Base-by-base conservation (phyloP, 1,284 basidiomycete genomes). In the Ganoderma lingzhi region DNA sequence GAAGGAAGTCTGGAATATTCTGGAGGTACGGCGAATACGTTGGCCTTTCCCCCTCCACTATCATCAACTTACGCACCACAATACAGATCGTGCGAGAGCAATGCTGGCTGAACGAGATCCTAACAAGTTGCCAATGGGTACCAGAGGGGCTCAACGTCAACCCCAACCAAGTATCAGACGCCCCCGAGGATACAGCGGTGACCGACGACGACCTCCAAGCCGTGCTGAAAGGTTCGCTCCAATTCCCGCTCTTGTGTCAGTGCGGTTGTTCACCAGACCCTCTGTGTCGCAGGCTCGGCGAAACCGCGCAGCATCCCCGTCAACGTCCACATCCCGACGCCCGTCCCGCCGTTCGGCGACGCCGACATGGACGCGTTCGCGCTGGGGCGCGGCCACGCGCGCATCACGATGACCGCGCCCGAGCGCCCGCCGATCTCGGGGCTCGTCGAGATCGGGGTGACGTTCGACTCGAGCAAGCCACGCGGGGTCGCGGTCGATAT, bases 51-150 rank as follows among this genome's bases (percentile, higher is more conserved):
- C 35, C 35, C 8, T 30, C 14, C 12, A 15, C 10, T 8, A 41
- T 39, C 30, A 28, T 39, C 51, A 23, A n/a, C 48, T n/a, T n/a
- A 42, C 1, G 32, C 30, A 0, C 28, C 39, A 23, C 41, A 9
- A 42, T 37, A 2, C 65, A 93, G 91, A 86, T 94, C 73, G 90
- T 93, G 2, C 85, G 86, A 69, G 92, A 93, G 70, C 92, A 94
- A 79, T 92, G 90, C 74, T 94, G 92, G 92, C 76, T 94, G 19
- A 94, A 94, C 76, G 90, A 90, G 74, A 84, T 85, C 23, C 78
- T 94, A 30, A 75, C 81, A 9, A 83, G 85, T 56, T 87, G 86
- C 51, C 79, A 86, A 14, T 94, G 92, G 92, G 78, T 80, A 19
- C 83, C 87, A 8, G 91, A 90, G 73, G 83, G 82, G 12, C 71